Percentiles rank a stretch among this genome's conserved stretches.
Evolutionary conservation across 1,139 yeast species (phyloP).

Genomic region (Magnusiomyces tetraspermus): DNA sequence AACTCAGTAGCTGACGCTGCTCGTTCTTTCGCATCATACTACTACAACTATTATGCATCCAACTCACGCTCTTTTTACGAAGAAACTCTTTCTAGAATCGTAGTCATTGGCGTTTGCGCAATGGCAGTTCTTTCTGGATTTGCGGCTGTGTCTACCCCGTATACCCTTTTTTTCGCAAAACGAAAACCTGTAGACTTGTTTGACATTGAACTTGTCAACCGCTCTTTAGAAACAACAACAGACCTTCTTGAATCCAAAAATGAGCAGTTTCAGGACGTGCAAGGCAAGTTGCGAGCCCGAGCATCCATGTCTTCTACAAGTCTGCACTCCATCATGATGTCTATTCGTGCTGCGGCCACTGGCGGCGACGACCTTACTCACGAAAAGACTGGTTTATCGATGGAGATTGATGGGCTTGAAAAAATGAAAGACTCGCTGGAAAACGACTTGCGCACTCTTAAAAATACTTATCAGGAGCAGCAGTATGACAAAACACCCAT

Average conservation of each 20-base stretch:
- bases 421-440: slow-evolving; percentile 34
- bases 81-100: slow-evolving; percentile 46
- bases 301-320: slow-evolving; percentile 22
- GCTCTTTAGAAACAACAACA: slow-evolving; percentile 32
- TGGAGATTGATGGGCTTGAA: slow-evolving; percentile 61
- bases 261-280: neutral
- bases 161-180: slow-evolving; percentile 32
- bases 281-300: neutral
- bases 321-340: slow-evolving; percentile 24
- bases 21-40: slow-evolving; percentile 12
- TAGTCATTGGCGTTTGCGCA: slow-evolving; percentile 61
- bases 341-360: slow-evolving; percentile 17
- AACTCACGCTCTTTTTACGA: slow-evolving; percentile 28
- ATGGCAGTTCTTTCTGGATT: slow-evolving; percentile 67
- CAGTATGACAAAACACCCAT: slow-evolving; percentile 24
- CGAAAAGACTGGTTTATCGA: slow-evolving; percentile 53
- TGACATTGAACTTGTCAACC: slow-evolving; percentile 31
- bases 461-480: slow-evolving; percentile 25
- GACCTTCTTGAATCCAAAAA: slow-evolving; percentile 28
- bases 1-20: slow-evolving; percentile 1
- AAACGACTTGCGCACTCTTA: slow-evolving; percentile 26
- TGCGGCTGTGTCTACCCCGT: slow-evolving; percentile 65
- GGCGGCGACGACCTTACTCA: slow-evolving; percentile 39
- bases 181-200: slow-evolving; percentile 25
- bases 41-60: slow-evolving; percentile 16